Conservation (phyloP, 2,329 filamentous ascomycete genomes). For the Phaeosphaeriaceae sp. region DNA sequence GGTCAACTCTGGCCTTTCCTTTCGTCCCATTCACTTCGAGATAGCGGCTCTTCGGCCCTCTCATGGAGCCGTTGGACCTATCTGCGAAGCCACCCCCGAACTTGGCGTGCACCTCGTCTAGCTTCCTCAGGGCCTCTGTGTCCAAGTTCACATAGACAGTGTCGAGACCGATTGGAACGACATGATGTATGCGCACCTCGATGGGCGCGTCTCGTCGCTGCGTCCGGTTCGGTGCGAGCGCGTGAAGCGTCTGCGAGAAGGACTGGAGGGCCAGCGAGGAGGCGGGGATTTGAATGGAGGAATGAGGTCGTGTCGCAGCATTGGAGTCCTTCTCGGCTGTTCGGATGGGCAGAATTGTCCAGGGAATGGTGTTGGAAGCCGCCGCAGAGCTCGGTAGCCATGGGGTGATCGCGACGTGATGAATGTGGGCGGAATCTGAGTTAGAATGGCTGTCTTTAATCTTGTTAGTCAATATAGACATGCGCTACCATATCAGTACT, state of each 20-base stretch:
- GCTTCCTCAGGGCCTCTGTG: conserved; percentile 75
- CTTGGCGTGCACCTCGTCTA: conserved; percentile 82
- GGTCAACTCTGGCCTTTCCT: conserved; percentile 23
- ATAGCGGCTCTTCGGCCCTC: conserved; percentile 36
- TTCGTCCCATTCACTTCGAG: conserved; percentile 48
- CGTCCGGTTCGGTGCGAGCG: conserved; percentile 77
- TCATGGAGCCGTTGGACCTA: conserved; percentile 41
- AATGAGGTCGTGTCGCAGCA: conserved; percentile 63
- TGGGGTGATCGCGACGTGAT: conserved; percentile 75
- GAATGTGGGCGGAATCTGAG: conserved; percentile 27
- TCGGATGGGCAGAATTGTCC: conserved; percentile 84
- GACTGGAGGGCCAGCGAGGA: conserved; percentile 76
- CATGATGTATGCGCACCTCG: conserved; percentile 83
- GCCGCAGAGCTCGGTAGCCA: conserved; percentile 67
- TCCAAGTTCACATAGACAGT: conserved; percentile 88
- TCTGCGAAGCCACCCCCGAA: conserved; percentile 71
- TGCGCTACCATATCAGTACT: background rate
- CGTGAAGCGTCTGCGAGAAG: conserved; percentile 76
- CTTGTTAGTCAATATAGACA: conserved; percentile 3
- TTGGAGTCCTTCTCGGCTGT: conserved; percentile 43
- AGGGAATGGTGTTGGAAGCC: conserved; percentile 68
- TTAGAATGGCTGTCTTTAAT: conserved; percentile 13
- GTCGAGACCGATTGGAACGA: conserved; percentile 79
- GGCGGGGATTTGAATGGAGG: conserved; percentile 80
- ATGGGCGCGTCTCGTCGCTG: conserved; percentile 77